Evolutionary conservation across 306 rosid species (phyloP), one percentile per base, ranked within the genome.

Genomic region (Casuarina equisetifolia): DNA sequence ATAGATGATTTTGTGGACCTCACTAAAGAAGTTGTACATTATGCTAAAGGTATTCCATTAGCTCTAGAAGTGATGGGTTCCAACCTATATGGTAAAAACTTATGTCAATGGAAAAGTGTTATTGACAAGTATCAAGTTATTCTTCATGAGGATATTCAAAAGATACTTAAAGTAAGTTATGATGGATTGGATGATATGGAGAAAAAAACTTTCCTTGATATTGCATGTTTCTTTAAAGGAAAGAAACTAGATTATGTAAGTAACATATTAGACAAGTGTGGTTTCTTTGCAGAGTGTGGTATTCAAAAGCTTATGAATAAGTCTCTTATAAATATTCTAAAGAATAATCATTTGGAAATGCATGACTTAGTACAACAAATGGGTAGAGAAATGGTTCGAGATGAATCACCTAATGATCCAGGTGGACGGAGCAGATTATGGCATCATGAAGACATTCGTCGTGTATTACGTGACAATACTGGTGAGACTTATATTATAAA

Each of bases 171-270:
- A 79, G 76, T 72, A 75, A 75, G 83, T 66, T 85, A 43, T 44
- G 83, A 85, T 72, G 81, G 76, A 32, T 25, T 85, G 11, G 17
- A 51, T 9, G 64, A 72, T 5, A 35, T 7, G 0, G 77, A 79
- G 13, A 79, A 72, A 38, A 36, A 39, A 2, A 45, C 79, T 66
- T 81, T 81, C 48, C 76, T 85, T 6, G 82, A 85, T 43, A 75
- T 82, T 82, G 88, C 88, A 11, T 85, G 70, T 62, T 85, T 82
- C 20, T 85, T 82, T 19, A 69, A 44, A 5, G 86, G 88, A 16
- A 67, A 50, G 58, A 6, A 9, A 10, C 72, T 67, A 36, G 72
- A 68, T 16, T n/a, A 75, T 5, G 80, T 79, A 15, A 48, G 16
- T n/a, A 71, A 82, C 43, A 75, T 85, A 54, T 9, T 79, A 55